Conservation (phyloP, 2,329 filamentous ascomycete genomes). For the Calcarisporium arbuscula region DNA sequence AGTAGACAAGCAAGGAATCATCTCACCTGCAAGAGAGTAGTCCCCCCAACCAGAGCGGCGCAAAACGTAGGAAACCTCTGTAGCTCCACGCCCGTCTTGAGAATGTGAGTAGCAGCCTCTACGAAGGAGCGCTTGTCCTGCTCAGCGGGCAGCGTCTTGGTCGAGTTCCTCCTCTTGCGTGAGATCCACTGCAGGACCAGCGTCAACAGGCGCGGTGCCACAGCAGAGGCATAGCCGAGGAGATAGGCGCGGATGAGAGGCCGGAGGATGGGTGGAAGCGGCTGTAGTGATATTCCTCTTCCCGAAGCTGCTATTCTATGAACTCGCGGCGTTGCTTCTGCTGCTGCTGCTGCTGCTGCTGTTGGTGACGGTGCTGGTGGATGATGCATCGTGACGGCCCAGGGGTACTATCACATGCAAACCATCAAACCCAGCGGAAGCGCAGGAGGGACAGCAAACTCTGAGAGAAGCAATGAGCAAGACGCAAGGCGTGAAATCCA, state of each 20-base stretch:
- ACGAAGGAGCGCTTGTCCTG: slow-evolving; percentile 24
- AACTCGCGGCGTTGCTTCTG: too few relatives aligned
- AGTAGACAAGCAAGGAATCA: background rate
- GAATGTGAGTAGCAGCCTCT: slow-evolving; percentile 29
- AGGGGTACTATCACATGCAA: too few relatives aligned
- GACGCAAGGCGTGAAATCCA: too few relatives aligned
- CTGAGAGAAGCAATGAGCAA: too few relatives aligned
- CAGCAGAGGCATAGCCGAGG: slow-evolving; percentile 53
- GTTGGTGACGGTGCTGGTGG: too few relatives aligned
- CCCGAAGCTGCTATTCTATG: slow-evolving; percentile 1
- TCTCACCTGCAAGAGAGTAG: slow-evolving; percentile 53
- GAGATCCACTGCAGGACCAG: slow-evolving; percentile 45
- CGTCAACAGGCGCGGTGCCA: slow-evolving; percentile 49
- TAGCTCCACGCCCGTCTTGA: slow-evolving; percentile 45
- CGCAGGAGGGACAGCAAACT: too few relatives aligned
- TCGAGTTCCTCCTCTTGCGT: slow-evolving; percentile 23
- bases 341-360: too few relatives aligned
- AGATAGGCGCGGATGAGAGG: slow-evolving; percentile 55
- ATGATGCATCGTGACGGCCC: too few relatives aligned
- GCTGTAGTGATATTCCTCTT: slow-evolving; percentile 13
- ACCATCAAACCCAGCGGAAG: background rate
- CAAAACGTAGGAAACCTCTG: slow-evolving; percentile 58
- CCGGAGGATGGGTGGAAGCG: slow-evolving; percentile 43
- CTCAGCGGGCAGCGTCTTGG: slow-evolving; percentile 20
- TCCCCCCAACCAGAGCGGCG: slow-evolving; percentile 52